Conservation (phyloP, 2,329 filamentous ascomycete genomes). For the Trichoderma semiorbis region DNA sequence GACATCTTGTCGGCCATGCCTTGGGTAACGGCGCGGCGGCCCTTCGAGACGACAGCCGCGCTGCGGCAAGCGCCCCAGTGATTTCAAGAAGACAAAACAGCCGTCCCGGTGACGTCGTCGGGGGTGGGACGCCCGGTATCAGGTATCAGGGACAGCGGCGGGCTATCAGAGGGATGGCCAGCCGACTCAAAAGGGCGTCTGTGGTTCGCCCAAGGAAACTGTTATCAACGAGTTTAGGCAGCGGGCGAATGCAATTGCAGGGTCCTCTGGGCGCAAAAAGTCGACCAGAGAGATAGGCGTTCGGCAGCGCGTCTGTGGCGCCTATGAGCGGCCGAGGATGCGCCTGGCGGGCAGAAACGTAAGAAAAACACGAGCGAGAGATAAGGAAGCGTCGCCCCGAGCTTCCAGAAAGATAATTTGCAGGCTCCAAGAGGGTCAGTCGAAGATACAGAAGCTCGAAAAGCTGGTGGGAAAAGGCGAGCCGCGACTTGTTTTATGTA, state of each 20-base stretch:
- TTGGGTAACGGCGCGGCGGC: conserved; percentile 38
- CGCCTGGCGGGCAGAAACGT: conserved; percentile 17
- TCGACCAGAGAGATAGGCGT: conserved; percentile 28
- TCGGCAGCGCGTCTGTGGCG: conserved; percentile 28
- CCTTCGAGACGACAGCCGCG: conserved; percentile 33
- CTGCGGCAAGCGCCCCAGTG: conserved; percentile 37
- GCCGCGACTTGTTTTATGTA: conserved; percentile 38
- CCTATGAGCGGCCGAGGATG: conserved; percentile 26
- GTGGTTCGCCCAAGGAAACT: conserved; percentile 12
- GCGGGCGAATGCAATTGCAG: conserved; percentile 19
- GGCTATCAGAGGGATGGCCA: conserved; percentile 9
- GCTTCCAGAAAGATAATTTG: conserved; percentile 19
- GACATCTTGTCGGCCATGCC: conserved; percentile 67
- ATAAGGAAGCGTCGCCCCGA: conserved; percentile 25
- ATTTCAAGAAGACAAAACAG: conserved; percentile 31
- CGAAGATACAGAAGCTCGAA: conserved; percentile 28
- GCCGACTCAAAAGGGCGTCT: background rate
- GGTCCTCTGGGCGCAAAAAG: conserved; percentile 19
- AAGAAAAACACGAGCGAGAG: conserved; percentile 22
- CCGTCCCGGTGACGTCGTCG: conserved; percentile 34
- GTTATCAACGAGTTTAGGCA: conserved; percentile 9
- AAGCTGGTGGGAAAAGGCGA: conserved; percentile 28
- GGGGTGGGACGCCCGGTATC: conserved; percentile 25
- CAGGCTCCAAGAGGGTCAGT: conserved; percentile 17
- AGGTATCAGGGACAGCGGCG: conserved; percentile 18